A percentile compares a stretch with the other conserved stretches of the same genome.
Evolutionary conservation across 1,284 basidiomycete species (phyloP).

Genomic region (Austroboletus olivaceoglutinosus): DNA sequence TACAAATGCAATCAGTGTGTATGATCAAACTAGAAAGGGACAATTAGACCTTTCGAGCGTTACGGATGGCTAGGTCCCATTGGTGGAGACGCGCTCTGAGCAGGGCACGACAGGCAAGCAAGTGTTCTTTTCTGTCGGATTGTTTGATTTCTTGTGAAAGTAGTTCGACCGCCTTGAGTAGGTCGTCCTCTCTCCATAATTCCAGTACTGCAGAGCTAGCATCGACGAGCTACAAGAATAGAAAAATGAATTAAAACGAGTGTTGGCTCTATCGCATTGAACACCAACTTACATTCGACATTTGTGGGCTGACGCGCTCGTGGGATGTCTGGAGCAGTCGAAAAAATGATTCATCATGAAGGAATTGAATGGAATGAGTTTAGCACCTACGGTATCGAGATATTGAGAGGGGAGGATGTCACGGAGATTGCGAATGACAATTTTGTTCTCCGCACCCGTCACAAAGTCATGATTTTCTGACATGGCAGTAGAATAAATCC

Average conservation of each 20-base stretch:
- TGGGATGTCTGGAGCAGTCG: no score
- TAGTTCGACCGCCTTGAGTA: background rate
- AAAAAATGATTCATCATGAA: no score
- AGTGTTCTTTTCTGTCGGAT: background rate
- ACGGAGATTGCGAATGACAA: background rate
- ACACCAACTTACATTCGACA: no score
- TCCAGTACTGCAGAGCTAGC: background rate
- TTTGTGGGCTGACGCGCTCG: no score
- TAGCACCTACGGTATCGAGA: background rate
- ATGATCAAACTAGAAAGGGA: background rate
- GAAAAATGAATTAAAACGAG: no score
- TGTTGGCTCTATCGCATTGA: no score
- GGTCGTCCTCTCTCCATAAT: background rate
- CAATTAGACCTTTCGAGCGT: background rate
- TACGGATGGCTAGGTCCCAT: background rate
- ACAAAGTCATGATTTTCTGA: background rate
- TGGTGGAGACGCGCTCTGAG: background rate
- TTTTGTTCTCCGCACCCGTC: background rate
- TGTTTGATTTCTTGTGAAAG: background rate
- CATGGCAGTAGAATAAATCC: background rate
- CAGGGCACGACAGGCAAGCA: background rate
- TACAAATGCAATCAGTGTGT: background rate
- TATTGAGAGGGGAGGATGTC: background rate
- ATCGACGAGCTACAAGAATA: background rate
- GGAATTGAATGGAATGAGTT: no score